These are phyloP conservation scores for Afroboletus lepidellus DNA, from an alignment of 1,284 basidiomycete genomes.

Conservation along the genomic window DNA sequence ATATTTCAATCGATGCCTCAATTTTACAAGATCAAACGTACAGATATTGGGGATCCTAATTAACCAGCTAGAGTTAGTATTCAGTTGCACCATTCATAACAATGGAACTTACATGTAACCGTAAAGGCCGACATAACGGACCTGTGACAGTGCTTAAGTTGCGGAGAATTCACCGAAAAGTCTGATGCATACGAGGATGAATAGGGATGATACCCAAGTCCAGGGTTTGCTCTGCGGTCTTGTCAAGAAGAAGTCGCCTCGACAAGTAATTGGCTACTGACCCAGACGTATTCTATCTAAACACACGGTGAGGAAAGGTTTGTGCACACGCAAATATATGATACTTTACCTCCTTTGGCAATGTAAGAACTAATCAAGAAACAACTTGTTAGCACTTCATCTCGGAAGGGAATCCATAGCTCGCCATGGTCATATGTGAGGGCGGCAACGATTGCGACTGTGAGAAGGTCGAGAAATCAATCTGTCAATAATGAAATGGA, in stretches of 20 bases:
- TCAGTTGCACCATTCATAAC: no score
- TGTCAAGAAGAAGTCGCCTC: neutral
- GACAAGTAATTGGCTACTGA: neutral
- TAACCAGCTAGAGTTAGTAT: neutral
- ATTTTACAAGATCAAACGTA: no score
- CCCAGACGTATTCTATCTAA: neutral
- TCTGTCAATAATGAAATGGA: neutral
- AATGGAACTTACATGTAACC: constrained; percentile 13
- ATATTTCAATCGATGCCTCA: no score
- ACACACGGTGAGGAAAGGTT: no score
- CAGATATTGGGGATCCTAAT: no score
- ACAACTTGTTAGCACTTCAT: neutral
- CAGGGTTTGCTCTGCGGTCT: neutral
- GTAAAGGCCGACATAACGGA: neutral
- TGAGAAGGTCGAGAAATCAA: neutral
- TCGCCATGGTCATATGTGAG: neutral
- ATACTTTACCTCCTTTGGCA: no score
- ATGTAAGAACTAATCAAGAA: neutral
- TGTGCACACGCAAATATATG: no score
- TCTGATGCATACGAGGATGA: neutral
- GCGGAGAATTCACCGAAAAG: constrained; percentile 6
- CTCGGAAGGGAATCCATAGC: neutral
- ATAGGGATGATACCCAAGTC: neutral
- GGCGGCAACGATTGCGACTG: neutral
- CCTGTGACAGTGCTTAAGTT: neutral